Base-by-base conservation (phyloP, 2,329 filamentous ascomycete species). In the Thelonectria discophora region DNA sequence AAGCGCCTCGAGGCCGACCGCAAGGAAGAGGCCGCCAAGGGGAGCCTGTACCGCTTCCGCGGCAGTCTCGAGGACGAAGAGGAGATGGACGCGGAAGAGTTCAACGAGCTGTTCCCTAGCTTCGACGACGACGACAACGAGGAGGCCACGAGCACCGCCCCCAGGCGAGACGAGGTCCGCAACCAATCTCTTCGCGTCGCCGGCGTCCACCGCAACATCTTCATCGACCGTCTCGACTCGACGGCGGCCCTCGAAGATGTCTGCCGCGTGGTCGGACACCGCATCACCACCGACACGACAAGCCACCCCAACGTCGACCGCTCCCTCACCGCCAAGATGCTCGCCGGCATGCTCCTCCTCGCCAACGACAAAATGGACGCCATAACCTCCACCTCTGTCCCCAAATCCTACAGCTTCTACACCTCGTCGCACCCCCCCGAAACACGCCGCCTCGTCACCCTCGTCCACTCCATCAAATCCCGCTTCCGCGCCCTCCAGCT, bases 41-140 rank as follows among this genome's bases (percentile, higher is more conserved):
- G 86, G 5, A 93, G 91, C 64, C 77, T 97, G 40, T 99, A 97
- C 76, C 89, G 88, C 18, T 97, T 95, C 78, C 87, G 88, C 65
- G 94, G 94, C 32, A 89, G 88, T 40, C 80, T 86, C 40, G 90
- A 94, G 63, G 89, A 94, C 49, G 88, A 92, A 65, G 90, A 96
- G 58, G 89, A 91, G 69, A 81, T 86, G 10, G 87, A 93, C 54
- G 85, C 90, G 64, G 86, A 90, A 57, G 91, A 95, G 65, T 89
- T 97, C 66, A 84, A 89, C 18, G 85, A 90, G 65, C 80, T 98
- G 7, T 98, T 98, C 79, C 94, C 94, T 1, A 86, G 85, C 5
- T 96, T 88, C 65, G 88, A 91, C 13, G 83, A 85, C 1, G 82
- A 88, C 65, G 88, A 91, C 13, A 83, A 85, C 1, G 82, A 84